Conservation (phyloP, 441 rosid genomes). For the Croton laevigatus region DNA sequence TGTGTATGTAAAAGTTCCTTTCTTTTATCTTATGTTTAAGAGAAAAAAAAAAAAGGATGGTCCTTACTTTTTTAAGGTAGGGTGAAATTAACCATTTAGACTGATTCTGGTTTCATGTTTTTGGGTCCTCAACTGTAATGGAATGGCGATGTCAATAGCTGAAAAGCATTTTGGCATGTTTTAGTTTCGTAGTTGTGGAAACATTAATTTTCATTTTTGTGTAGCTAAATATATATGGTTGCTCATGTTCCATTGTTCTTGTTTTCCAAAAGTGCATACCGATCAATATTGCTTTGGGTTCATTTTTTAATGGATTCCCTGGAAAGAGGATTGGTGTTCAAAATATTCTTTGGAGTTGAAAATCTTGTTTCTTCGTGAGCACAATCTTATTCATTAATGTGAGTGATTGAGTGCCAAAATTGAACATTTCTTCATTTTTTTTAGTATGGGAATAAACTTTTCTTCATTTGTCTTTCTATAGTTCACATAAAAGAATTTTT, state of each 20-base stretch:
- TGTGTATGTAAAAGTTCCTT: constrained; percentile 47
- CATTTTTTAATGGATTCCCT: too few species aligned
- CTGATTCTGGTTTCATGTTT: constrained; percentile 30
- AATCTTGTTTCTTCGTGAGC: too few species aligned
- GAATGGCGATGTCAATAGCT: constrained; percentile 20
- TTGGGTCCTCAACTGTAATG: constrained; percentile 35
- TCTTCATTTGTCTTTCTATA: too few species aligned
- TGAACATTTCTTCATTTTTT: too few species aligned
- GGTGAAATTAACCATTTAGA: constrained; percentile 42
- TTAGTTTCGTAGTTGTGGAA: constrained; percentile 26
- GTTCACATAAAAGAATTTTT: too few species aligned
- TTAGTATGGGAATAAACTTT: too few species aligned
- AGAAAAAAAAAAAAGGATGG: too few species aligned
- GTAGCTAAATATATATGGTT: constrained; percentile 28
- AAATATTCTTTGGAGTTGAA: too few species aligned
- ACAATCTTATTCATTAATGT: too few species aligned
- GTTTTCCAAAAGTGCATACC: constrained; percentile 21
- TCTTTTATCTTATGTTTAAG: neutral
- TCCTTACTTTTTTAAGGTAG: constrained; percentile 34
- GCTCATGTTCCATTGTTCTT: constrained; percentile 34
- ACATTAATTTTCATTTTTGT: constrained; percentile 24
- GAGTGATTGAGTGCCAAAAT: too few species aligned
- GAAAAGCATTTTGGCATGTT: constrained; percentile 7
- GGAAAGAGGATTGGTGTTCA: too few species aligned
- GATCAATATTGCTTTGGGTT: neutral